A percentile compares a stretch with the other conserved stretches of the same genome.
phyloP scores from a whole-genome alignment of 2,329 filamentous ascomycete species.

The Stachybotrys echinatus region DNA sequence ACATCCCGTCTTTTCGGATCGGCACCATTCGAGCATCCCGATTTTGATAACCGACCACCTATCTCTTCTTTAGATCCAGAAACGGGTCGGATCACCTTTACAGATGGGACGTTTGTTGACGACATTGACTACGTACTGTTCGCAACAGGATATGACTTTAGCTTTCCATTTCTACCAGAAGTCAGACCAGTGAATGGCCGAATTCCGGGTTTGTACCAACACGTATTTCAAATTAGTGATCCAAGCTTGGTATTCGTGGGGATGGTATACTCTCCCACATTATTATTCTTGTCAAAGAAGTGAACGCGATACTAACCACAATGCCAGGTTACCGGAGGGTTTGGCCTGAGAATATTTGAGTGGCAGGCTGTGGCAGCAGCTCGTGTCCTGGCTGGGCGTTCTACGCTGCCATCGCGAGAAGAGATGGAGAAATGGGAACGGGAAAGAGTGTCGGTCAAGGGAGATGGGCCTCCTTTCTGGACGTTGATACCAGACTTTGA shows the following conservation, averaged over 20 bases:
- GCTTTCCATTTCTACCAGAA: constrained; percentile 1
- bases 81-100: neutral
- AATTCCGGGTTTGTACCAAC: constrained; percentile 4
- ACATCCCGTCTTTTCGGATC: neutral
- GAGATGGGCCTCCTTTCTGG: neutral
- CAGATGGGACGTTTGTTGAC: neutral
- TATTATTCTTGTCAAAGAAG: neutral
- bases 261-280: neutral
- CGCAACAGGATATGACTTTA: neutral
- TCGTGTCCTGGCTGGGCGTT: neutral
- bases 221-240: constrained; percentile 1
- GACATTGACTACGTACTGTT: neutral
- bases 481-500: constrained; percentile 23
- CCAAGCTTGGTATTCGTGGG: constrained; percentile 11
- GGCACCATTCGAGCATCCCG: neutral
- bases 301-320: neutral
- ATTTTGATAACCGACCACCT: neutral
- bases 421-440: neutral
- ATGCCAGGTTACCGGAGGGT: neutral
- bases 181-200: constrained; percentile 1
- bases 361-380: neutral
- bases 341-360: neutral
- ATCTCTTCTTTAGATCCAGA: neutral
- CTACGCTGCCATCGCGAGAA: neutral
- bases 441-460: neutral